Conservation (phyloP, 83 land plant genomes). For the Isoetes engelmannii region DNA sequence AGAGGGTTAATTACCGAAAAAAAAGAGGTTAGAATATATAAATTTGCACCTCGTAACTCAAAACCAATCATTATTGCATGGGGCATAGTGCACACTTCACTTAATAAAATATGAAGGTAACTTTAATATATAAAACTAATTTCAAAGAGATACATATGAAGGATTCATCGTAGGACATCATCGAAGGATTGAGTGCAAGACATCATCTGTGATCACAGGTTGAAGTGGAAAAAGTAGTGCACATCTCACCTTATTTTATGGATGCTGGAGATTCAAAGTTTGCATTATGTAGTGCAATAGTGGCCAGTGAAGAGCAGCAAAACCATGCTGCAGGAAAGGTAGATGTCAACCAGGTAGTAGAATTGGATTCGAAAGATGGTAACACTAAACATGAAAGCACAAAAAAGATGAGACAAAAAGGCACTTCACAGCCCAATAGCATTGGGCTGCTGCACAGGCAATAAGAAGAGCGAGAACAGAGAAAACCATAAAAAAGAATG, state of each 20-base stretch:
- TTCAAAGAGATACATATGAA: no score
- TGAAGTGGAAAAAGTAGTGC: slow-evolving; percentile 28
- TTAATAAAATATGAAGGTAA: no score
- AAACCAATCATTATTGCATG: no score
- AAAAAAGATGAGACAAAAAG: slow-evolving; percentile 19
- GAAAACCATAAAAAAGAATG: slow-evolving; percentile 5
- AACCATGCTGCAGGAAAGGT: not conserved
- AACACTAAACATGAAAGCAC: not conserved
- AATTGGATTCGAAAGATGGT: not conserved
- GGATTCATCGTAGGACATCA: no score
- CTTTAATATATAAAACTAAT: no score
- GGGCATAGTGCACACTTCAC: no score
- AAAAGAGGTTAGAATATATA: no score
- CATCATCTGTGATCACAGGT: no score
- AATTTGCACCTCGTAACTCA: no score
- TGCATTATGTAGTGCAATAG: slow-evolving; percentile 38
- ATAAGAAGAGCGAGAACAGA: slow-evolving; percentile 28
- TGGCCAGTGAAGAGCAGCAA: slow-evolving; percentile 24
- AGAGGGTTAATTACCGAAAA: no score
- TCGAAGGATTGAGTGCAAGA: no score
- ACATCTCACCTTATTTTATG: slow-evolving; percentile 44
- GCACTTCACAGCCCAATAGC: slow-evolving; percentile 17
- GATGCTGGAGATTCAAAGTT: slow-evolving; percentile 37
- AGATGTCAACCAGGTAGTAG: slow-evolving; percentile 1
- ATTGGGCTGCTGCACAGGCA: slow-evolving; percentile 24